phyloP scores from a whole-genome alignment of 768 basidiomycete genomes.

The Mycena epipterygia region DNA sequence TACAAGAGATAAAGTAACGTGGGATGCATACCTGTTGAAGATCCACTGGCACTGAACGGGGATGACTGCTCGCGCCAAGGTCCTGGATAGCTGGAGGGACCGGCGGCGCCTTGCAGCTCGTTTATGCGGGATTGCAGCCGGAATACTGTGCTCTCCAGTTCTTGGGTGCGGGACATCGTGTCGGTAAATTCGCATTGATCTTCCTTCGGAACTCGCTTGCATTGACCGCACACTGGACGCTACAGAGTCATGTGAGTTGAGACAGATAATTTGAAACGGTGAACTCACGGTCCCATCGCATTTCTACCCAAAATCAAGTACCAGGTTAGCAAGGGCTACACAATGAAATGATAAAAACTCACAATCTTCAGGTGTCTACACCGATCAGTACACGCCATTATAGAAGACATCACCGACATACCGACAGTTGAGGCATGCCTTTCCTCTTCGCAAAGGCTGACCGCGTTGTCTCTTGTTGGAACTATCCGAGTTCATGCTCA shows the following conservation, averaged over 20 bases:
- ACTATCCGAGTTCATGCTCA: not conserved
- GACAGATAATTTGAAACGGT: rapidly evolving
- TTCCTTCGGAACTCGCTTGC: slow-evolving; percentile 50
- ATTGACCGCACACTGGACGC: slow-evolving; percentile 51
- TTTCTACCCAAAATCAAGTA: slow-evolving; percentile 11
- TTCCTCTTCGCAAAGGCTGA: slow-evolving; percentile 30
- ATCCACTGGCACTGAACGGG: slow-evolving; percentile 19
- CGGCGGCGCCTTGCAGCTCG: slow-evolving; percentile 44
- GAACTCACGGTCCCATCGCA: slow-evolving; percentile 32
- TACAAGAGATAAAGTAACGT: slow-evolving; percentile 25
- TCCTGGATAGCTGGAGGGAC: slow-evolving; percentile 31
- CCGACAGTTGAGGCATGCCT: slow-evolving; percentile 39
- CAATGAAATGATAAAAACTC: not conserved
- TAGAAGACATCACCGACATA: not conserved
- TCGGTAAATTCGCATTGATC: slow-evolving; percentile 64
- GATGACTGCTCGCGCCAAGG: slow-evolving; percentile 5
- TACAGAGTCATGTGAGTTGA: not conserved
- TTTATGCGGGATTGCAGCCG: slow-evolving; percentile 55
- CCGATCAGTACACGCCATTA: not conserved
- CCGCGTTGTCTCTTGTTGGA: not conserved
- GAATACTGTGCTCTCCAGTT: slow-evolving; percentile 53
- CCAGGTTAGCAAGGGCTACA: not conserved
- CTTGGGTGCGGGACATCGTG: slow-evolving; percentile 50
- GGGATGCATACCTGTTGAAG: slow-evolving; percentile 47
- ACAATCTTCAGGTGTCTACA: slow-evolving; percentile 20